phyloP scores from a whole-genome alignment of 2,329 filamentous ascomycete species.

The Cercospora berteroae region DNA sequence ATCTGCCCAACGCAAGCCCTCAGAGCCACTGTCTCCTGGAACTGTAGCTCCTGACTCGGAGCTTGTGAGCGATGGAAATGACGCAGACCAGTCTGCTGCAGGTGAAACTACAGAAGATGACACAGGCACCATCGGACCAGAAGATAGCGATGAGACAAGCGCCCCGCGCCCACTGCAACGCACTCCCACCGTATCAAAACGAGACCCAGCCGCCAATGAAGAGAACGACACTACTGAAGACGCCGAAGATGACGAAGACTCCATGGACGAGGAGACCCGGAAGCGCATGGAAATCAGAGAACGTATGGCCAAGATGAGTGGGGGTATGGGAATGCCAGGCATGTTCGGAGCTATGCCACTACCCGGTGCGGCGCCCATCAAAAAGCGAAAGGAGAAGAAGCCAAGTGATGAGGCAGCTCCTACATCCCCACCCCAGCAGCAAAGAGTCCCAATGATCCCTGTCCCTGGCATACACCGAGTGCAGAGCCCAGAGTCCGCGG shows the following conservation, averaged over 20 bases:
- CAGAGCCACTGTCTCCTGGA: conserved; percentile 40
- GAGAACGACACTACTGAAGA: conserved; percentile 53
- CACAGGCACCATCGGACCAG: conserved; percentile 63
- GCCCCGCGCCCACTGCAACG: conserved; percentile 44
- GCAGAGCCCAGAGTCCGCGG: conserved; percentile 50
- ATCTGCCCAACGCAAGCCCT: conserved; percentile 37
- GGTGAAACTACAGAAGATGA: conserved; percentile 62
- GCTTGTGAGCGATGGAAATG: conserved; percentile 60
- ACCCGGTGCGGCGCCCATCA: conserved; percentile 49
- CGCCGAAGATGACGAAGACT: conserved; percentile 76
- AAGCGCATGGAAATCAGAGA: conserved; percentile 86
- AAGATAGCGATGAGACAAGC: conserved; percentile 67
- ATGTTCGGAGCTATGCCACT: conserved; percentile 73
- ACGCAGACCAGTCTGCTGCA: conserved; percentile 64
- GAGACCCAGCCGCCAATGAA: conserved; percentile 49
- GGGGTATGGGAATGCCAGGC: conserved; percentile 92
- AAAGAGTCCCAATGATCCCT: conserved; percentile 56
- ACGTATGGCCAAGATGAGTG: conserved; percentile 97
- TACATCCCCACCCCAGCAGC: conserved; percentile 28
- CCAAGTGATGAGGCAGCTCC: conserved; percentile 37
- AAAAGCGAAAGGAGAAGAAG: conserved; percentile 47
- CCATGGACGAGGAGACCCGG: conserved; percentile 81
- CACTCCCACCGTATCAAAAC: conserved; percentile 38
- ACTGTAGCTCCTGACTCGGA: conserved; percentile 48
- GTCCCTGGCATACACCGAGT: conserved; percentile 60